Conservation (phyloP, 306 rosid species). For the Oxytropis ochrocephala region DNA sequence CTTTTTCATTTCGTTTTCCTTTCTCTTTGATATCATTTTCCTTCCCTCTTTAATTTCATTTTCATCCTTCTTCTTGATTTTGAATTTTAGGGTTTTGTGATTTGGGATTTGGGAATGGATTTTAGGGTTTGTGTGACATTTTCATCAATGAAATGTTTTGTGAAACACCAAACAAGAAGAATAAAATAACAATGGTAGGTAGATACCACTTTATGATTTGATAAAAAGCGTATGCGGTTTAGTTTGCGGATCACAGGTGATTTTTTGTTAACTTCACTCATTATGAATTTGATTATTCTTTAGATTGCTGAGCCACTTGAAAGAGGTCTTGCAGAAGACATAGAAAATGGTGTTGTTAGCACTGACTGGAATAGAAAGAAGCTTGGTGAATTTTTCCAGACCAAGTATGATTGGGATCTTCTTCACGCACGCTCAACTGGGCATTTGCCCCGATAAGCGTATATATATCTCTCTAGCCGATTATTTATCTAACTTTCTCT, state of each 20-base stretch:
- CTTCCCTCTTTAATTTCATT: too few species aligned
- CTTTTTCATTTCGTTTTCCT: too few species aligned
- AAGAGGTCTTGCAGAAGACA: slow-evolving; percentile 98
- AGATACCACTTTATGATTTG: not conserved
- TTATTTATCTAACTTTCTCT: not conserved
- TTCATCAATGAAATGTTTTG: slow-evolving; percentile 99
- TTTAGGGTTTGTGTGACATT: slow-evolving; percentile 84
- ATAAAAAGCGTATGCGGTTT: too few species aligned
- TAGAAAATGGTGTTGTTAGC: slow-evolving; percentile 92
- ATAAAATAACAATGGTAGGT: slow-evolving; percentile 94
- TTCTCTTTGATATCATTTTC: too few species aligned
- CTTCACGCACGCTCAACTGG: slow-evolving; percentile 98
- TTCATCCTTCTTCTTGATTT: too few species aligned
- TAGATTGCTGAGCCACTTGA: slow-evolving; percentile 95
- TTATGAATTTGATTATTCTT: slow-evolving; percentile 4
- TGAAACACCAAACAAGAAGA: slow-evolving; percentile 96
- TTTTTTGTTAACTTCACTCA: slow-evolving; percentile 1
- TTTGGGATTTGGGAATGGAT: slow-evolving; percentile 99
- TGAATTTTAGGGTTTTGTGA: too few species aligned
- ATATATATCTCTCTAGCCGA: slow-evolving; percentile 37
- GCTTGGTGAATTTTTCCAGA: slow-evolving; percentile 94
- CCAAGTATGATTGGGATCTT: slow-evolving; percentile 92
- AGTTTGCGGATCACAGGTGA: too few species aligned
- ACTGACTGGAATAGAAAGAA: slow-evolving; percentile 83
- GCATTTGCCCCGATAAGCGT: slow-evolving; percentile 99